phyloP scores from a whole-genome alignment of 176 grass and related monocot species.

The Cocos nucifera region DNA sequence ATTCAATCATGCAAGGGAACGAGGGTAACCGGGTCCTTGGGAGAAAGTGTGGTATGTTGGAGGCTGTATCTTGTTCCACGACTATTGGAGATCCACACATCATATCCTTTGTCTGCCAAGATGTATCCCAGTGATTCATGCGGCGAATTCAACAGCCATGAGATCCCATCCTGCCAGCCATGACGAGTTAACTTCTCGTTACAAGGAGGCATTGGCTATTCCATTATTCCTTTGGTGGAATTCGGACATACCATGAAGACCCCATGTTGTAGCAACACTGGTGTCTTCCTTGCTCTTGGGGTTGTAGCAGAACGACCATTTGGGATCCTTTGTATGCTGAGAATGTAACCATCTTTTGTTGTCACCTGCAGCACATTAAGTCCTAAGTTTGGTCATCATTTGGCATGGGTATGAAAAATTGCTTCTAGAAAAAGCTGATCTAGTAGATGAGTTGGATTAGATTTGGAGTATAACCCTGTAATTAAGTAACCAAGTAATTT shows the following conservation, averaged over 20 bases:
- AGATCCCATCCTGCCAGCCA: constrained; percentile 32
- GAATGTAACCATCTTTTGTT: constrained; percentile 59
- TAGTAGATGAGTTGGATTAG: too few relatives aligned
- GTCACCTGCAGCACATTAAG: constrained; percentile 24
- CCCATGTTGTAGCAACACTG: constrained; percentile 49
- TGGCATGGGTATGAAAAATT: background rate
- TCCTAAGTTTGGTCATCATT: background rate
- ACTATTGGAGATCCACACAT: constrained; percentile 59
- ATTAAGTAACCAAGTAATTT: too few relatives aligned
- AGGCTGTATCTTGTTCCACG: constrained; percentile 52
- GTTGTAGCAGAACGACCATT: constrained; percentile 11
- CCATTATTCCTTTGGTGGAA: background rate
- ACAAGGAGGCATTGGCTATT: too few relatives aligned
- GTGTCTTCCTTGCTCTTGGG: constrained; percentile 9
- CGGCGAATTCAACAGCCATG: constrained; percentile 49
- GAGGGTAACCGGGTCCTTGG: constrained; percentile 28
- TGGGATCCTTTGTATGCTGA: constrained; percentile 47
- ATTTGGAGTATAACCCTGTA: too few relatives aligned
- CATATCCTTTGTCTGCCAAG: constrained; percentile 44
- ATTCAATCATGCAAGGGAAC: background rate
- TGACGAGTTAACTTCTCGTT: too few relatives aligned
- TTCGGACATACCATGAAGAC: constrained; percentile 42
- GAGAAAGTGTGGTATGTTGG: constrained; percentile 28
- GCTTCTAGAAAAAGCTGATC: background rate
- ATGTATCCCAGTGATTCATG: constrained; percentile 45